phyloP scores from a whole-genome alignment of 2,329 filamentous ascomycete species.

The Alternaria infectoria region DNA sequence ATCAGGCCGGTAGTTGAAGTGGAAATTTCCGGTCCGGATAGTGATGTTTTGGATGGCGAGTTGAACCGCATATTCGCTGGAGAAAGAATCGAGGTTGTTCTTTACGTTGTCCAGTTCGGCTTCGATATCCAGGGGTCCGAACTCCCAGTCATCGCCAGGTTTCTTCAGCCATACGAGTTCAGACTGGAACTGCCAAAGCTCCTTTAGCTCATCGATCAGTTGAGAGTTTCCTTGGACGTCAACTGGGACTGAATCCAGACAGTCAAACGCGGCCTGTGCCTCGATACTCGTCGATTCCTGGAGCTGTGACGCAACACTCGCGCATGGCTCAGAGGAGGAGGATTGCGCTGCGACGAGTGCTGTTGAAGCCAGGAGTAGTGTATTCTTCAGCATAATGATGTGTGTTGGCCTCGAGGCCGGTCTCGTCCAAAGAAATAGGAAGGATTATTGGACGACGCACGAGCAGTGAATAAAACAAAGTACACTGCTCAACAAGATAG shows the following conservation, averaged over 20 bases:
- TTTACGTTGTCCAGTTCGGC: slow-evolving; percentile 43
- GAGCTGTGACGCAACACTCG: slow-evolving; percentile 16
- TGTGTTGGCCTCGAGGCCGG: background rate
- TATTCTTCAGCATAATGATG: slow-evolving; percentile 15
- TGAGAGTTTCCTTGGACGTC: slow-evolving; percentile 28
- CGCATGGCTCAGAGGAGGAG: slow-evolving; percentile 25
- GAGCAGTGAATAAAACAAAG: background rate
- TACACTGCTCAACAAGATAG: background rate
- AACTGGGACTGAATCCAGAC: slow-evolving; percentile 42
- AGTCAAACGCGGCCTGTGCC: slow-evolving; percentile 32
- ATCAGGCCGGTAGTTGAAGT: slow-evolving; percentile 37
- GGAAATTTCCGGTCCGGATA: slow-evolving; percentile 31
- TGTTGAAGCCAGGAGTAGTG: slow-evolving; percentile 19
- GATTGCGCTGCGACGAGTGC: slow-evolving; percentile 22
- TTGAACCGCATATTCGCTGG: slow-evolving; percentile 49
- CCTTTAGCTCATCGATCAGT: slow-evolving; percentile 40
- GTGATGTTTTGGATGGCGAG: slow-evolving; percentile 37
- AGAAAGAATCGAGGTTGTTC: slow-evolving; percentile 32
- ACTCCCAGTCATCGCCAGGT: slow-evolving; percentile 40
- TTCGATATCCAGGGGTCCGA: slow-evolving; percentile 43
- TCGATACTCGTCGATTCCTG: slow-evolving; percentile 8
- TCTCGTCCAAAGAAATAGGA: background rate
- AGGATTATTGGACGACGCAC: background rate
- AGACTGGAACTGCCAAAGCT: slow-evolving; percentile 46
- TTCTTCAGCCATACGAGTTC: slow-evolving; percentile 44